phyloP scores from a whole-genome alignment of 371 early-diverging fungal species.

The Mortierella sp. region DNA sequence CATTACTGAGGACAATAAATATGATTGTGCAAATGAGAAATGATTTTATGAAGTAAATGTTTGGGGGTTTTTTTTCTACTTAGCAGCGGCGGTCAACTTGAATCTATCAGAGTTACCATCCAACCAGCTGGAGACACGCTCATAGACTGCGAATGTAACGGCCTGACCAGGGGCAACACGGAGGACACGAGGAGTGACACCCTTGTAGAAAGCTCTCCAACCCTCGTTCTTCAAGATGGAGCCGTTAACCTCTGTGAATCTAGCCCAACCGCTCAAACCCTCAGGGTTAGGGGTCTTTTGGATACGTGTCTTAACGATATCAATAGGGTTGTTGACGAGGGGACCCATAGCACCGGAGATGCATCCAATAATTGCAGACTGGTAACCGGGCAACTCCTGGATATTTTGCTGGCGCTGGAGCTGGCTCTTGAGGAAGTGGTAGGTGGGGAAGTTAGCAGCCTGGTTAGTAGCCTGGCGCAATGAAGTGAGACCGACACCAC shows the following conservation, averaged over 20 bases:
- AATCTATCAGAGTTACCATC: constrained; percentile 66
- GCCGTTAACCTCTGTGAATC: constrained; percentile 82
- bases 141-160: constrained; percentile 91
- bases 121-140: constrained; percentile 83
- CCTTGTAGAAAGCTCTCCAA: constrained; percentile 94
- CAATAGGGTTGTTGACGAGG: constrained; percentile 96
- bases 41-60: background rate
- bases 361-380: constrained; percentile 91
- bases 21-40: background rate
- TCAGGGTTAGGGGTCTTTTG: constrained; percentile 82
- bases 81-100: constrained; percentile 42
- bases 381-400: constrained; percentile 92
- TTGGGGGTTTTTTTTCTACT: constrained; percentile 20
- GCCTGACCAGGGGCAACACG: constrained; percentile 94
- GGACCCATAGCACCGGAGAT: constrained; percentile 98
- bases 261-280: constrained; percentile 82
- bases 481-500: constrained; percentile 95
- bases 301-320: constrained; percentile 98
- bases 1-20: background rate
- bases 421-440: constrained; percentile 90
- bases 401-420: constrained; percentile 76
- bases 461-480: constrained; percentile 99
- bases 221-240: constrained; percentile 92
- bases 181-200: constrained; percentile 94
- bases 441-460: constrained; percentile 98